These are phyloP conservation scores for Melastoma candidum DNA, from an alignment of 441 rosid species.

Conservation along the genomic window DNA sequence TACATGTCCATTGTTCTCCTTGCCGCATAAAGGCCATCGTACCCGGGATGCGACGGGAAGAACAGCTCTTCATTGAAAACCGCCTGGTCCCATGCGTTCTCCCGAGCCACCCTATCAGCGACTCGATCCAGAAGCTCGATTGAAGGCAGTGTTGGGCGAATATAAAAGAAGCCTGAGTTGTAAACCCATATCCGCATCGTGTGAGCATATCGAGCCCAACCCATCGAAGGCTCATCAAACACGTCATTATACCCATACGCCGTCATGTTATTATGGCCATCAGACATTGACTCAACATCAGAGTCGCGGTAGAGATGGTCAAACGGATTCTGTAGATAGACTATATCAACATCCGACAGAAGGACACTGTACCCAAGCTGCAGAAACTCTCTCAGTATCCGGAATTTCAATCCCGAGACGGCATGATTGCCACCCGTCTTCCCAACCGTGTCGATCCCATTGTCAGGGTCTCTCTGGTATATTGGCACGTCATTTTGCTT, in stretches of 20 bases:
- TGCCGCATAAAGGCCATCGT: conserved; percentile 81
- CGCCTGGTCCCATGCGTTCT: conserved; percentile 91
- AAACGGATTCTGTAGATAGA: conserved; percentile 83
- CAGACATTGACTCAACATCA: conserved; percentile 93
- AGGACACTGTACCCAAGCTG: conserved; percentile 93
- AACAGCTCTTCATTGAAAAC: conserved; percentile 88
- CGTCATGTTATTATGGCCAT: conserved; percentile 76
- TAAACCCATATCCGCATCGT: conserved; percentile 97
- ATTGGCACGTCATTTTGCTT: conserved; percentile 59
- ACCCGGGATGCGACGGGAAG: conserved; percentile 80
- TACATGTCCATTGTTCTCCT: conserved; percentile 88
- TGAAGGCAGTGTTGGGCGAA: conserved; percentile 81
- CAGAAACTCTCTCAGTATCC: conserved; percentile 78
- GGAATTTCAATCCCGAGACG: conserved; percentile 84
- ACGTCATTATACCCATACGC: conserved; percentile 89
- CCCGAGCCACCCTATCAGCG: conserved; percentile 51
- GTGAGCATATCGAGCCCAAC: conserved; percentile 98
- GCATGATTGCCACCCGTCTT: conserved; percentile 81
- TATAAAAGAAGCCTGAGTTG: conserved; percentile 89
- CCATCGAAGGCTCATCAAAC: conserved; percentile 87
- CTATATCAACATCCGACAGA: conserved; percentile 89
- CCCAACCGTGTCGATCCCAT: conserved; percentile 55
- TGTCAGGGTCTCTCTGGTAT: conserved; percentile 79
- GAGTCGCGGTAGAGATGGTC: conserved; percentile 71
- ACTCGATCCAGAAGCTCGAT: conserved; percentile 93